These are phyloP conservation scores for Jaltomata sinuosa DNA, from an alignment of 257 asterid genomes.

Conservation along the genomic window DNA sequence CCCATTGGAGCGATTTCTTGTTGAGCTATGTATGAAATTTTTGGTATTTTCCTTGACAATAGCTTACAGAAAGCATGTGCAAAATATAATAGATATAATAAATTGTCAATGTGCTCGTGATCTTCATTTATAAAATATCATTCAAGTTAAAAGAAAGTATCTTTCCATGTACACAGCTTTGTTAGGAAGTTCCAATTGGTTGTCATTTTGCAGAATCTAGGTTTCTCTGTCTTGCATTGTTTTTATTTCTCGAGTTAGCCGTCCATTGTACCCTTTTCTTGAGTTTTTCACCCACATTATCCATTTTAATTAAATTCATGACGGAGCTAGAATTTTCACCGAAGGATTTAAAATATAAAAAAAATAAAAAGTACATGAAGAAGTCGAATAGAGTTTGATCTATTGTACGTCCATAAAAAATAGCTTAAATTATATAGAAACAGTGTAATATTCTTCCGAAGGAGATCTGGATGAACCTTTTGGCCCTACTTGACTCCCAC, in stretches of 20 bases:
- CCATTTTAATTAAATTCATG: not conserved
- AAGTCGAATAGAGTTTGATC: not conserved
- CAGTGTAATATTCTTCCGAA: accelerated
- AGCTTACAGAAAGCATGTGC: not conserved
- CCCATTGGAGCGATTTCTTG: not conserved
- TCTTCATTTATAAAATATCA: not conserved
- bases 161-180: not conserved
- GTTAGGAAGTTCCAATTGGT: not conserved
- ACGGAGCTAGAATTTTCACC: not conserved
- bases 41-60: not conserved
- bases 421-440: not conserved
- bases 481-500: not conserved
- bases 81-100: not conserved
- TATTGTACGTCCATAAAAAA: not conserved
- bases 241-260: not conserved
- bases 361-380: not conserved
- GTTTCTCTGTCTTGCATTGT: not conserved
- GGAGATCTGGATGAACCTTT: not conserved
- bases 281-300: not conserved
- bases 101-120: not conserved
- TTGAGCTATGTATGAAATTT: not conserved
- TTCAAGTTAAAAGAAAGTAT: not conserved
- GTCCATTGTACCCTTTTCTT: not conserved
- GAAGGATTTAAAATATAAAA: not conserved
- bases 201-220: not conserved